Evolutionary conservation across 106 monocot species (phyloP).

Genomic region (Narthecium ossifragum): DNA sequence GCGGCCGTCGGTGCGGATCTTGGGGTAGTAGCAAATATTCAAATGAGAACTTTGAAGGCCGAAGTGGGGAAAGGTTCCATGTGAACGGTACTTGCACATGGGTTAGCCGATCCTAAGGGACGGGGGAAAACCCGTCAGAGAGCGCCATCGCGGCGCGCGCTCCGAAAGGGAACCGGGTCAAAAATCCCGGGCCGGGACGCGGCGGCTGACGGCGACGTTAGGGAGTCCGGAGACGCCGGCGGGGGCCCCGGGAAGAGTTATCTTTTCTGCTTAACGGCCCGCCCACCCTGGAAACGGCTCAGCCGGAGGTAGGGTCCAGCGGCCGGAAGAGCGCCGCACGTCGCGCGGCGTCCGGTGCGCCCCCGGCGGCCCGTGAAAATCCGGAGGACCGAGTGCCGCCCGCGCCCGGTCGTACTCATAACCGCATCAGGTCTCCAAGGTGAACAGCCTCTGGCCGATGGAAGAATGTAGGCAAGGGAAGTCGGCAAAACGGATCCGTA

Average conservation of each 20-base stretch:
- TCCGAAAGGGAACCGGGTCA: conserved; percentile 31
- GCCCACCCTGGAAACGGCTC: conserved; percentile 1
- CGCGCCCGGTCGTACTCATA: conserved; percentile 24
- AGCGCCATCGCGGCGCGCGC: conserved; percentile 3
- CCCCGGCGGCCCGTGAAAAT: conserved; percentile 20
- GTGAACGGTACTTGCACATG: conserved; percentile 26
- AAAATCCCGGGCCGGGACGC: conserved; percentile 26
- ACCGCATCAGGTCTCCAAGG: conserved; percentile 30
- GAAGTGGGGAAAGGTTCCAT: conserved; percentile 25
- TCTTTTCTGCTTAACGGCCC: conserved; percentile 15
- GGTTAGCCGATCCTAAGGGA: conserved; percentile 25
- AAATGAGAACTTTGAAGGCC: conserved; percentile 39
- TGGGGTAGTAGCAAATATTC: conserved; percentile 51
- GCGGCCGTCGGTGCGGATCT: conserved; percentile 32
- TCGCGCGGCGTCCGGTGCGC: background rate
- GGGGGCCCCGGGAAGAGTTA: conserved; percentile 24
- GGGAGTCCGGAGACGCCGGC: conserved; percentile 9
- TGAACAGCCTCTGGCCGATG: conserved; percentile 28
- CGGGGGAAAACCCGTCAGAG: conserved; percentile 17
- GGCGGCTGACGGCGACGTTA: conserved; percentile 9
- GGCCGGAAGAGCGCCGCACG: background rate
- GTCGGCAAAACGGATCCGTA: conserved; percentile 30
- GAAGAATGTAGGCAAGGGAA: conserved; percentile 34
- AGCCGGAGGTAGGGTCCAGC: conserved; percentile 13
- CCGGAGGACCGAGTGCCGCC: conserved; percentile 15